These are phyloP conservation scores for Cyclanthera cordifolia DNA, from an alignment of 306 rosid genomes.

Conservation along the genomic window DNA sequence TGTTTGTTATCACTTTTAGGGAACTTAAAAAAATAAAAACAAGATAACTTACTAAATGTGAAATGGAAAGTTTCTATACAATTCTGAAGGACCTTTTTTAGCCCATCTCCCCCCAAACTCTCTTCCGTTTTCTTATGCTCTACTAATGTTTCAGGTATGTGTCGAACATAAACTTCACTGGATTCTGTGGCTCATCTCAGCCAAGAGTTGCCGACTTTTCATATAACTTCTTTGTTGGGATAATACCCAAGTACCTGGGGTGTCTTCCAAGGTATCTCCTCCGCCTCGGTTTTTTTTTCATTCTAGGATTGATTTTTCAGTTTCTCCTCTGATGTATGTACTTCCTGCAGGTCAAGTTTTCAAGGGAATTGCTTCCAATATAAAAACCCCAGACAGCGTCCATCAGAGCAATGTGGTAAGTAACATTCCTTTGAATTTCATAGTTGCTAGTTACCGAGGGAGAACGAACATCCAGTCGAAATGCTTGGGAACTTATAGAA, in stretches of 20 bases:
- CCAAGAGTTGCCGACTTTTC: constrained; percentile 75
- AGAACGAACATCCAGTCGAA: neutral
- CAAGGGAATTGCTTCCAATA: constrained; percentile 84
- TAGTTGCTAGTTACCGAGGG: neutral
- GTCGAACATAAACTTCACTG: constrained; percentile 36
- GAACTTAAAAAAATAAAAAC: neutral
- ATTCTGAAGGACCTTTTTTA: too few species aligned
- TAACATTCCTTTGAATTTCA: neutral
- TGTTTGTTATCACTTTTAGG: neutral
- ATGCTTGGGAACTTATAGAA: neutral
- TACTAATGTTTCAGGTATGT: constrained; percentile 45
- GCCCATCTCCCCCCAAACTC: constrained; percentile 5
- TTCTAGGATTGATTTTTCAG: neutral
- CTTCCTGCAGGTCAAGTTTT: constrained; percentile 55
- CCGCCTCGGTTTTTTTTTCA: neutral
- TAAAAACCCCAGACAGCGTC: constrained; percentile 49
- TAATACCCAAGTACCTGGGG: constrained; percentile 71
- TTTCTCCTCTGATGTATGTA: constrained; percentile 11
- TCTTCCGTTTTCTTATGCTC: constrained; percentile 10
- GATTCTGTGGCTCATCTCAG: constrained; percentile 53
- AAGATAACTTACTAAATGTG: too few species aligned
- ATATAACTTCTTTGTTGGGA: constrained; percentile 74
- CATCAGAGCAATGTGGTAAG: constrained; percentile 54
- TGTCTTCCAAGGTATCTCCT: constrained; percentile 63
- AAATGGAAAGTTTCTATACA: neutral